Evolutionary conservation across 2,329 filamentous ascomycete genomes (phyloP), one percentile per base, ranked within the genome.

Genomic region (Didymella segeticola): DNA sequence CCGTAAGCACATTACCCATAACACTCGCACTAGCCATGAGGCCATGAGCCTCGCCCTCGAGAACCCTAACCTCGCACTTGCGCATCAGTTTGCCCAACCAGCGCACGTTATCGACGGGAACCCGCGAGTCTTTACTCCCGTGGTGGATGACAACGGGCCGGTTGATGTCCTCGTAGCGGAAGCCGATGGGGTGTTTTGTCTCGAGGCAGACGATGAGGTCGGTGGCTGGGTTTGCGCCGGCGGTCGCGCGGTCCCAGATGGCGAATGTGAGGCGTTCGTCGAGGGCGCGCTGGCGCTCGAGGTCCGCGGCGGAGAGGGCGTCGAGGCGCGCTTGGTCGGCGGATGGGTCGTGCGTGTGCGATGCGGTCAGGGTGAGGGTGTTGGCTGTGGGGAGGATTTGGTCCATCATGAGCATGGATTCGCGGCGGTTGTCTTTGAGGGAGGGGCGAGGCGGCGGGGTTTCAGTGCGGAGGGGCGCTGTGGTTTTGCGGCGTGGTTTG

Each of bases 31-130:
- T 96, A 1, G 95, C 95, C 95, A 99, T 99, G 20, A 99, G 79
- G 0, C 95, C 93, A 70, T 99, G 95, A 3, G 93, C 91, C 74
- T 99, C 93, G 5, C 90, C 91, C 62, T 96, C 90, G 3, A 99
- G 81, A 5, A 98, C 86, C 5, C 93, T 82, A 12, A 99, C 91
- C 73, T 98, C 95, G 73, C 93, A 98, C 41, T 90, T 83, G 25
- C 90, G 86, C 93, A 99, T 98, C 34, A 90, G 90, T 75, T 93
- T 93, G 53, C 92, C 93, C 7, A 99, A 82, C 95, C 95, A 99
- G 61, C 89, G 85, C 19, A 97, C 91, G 68, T 99, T 99, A 52
- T 96, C 95, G 12, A 96, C 89, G 0, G 95, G 95, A 1, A 99
- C 95, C 20, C 95, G 85, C 6, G 89, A 92, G 69, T 99, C 95